Evolutionary conservation across 768 basidiomycete species (phyloP), one percentile per base, ranked within the genome.

Genomic region (Collybiopsis confluens): DNA sequence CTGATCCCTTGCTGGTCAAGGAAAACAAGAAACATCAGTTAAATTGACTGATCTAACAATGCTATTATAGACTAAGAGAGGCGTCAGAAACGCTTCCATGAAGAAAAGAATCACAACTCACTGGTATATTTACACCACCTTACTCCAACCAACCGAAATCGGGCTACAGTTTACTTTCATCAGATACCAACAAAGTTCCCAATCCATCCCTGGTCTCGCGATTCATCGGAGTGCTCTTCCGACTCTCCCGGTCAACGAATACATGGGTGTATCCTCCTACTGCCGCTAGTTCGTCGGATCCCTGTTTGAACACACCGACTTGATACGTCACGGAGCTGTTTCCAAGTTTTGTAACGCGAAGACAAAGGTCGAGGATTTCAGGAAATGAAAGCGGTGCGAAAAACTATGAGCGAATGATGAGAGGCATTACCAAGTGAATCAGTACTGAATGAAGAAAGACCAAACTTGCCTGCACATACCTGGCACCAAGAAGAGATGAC

Each of bases 311-410:
- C 15, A 92, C 83, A 0, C 85, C 90, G 1, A 92, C 77, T 61
- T 92, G 89, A 61, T 92, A 92, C 1, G 80, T 74, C 37, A 88
- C 90, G 0, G 90, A 92, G 61, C 86, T 89, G 33, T 63, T 82
- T 16, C 90, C 90, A 0, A 92, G 70, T 45, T 77, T 80, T 45
- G 65, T 77, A 18, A 91, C 85, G 5, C 86, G 73, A 40, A 92
- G 68, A 23, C 87, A 88, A 10, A 92, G 75, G 47, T 86, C 80
- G 3, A 92, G 70, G 2, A 82, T 73, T 55, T 84, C 74, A 0
- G 90, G 90, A 57, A 91, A 92, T 1, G 86, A 81, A 0, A 90
- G 64, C 1, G 90, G 87, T 0, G 79, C 66, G 62, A 86, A 89
- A 72, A 83, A 92, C 81, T 86, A 47, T n/a, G n/a, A n/a, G n/a